phyloP scores from a whole-genome alignment of 805 yeast species.

The Wickerhamiella alocasiicola region DNA sequence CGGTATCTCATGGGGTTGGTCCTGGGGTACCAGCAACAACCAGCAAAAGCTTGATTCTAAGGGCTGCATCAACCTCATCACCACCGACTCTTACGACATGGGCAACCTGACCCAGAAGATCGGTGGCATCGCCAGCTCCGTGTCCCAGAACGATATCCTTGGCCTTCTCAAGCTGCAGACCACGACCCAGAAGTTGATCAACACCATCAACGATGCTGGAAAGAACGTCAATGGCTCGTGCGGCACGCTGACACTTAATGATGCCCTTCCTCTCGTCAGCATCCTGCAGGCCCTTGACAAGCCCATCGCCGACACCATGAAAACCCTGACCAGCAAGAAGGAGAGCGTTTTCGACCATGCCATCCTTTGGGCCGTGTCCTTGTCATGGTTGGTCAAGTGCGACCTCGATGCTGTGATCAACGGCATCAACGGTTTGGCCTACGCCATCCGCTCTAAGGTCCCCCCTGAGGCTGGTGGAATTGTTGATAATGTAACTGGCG shows the following conservation, averaged over 20 bases:
- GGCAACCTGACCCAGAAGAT: conserved; percentile 2
- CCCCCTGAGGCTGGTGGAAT: conserved; percentile 1
- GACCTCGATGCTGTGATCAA: conserved; percentile 34
- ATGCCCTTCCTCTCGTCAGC: conserved; percentile 6
- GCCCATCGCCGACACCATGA: conserved; percentile 8
- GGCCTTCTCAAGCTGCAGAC: conserved; percentile 4
- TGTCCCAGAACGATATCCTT: not conserved
- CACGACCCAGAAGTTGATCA: conserved; percentile 3
- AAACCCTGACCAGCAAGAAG: conserved; percentile 5
- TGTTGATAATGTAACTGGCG: conserved; percentile 1
- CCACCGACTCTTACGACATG: conserved; percentile 2
- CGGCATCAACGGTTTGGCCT: not conserved
- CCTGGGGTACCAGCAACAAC: not conserved
- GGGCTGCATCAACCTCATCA: conserved; percentile 4
- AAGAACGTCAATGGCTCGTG: conserved; percentile 1
- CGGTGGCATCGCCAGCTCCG: conserved; percentile 2
- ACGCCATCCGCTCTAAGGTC: conserved; percentile 1
- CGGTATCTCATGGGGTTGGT: not conserved
- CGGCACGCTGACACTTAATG: not conserved
- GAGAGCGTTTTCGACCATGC: conserved; percentile 22
- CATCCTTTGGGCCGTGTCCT: conserved; percentile 9
- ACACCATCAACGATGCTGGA: conserved; percentile 2
- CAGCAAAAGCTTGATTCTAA: not conserved
- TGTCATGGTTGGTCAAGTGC: conserved; percentile 20
- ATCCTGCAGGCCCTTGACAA: not conserved